These are phyloP conservation scores for Gastrolobium villosum DNA, from an alignment of 306 rosid species.

Conservation along the genomic window DNA sequence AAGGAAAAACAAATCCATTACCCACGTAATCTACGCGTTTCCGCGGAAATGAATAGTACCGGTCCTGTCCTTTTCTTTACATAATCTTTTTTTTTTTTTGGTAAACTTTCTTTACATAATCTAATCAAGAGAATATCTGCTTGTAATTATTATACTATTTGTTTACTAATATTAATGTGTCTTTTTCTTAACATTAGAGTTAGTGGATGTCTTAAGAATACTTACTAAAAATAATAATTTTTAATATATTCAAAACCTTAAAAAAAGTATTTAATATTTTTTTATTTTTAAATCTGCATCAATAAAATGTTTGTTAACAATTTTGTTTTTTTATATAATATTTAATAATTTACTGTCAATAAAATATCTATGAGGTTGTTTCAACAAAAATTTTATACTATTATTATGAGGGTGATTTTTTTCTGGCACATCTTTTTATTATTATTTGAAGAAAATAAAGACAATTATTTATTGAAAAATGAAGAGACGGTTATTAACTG, in stretches of 20 bases:
- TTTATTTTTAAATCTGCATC: too few relatives aligned
- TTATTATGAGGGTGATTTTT: background rate
- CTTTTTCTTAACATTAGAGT: background rate
- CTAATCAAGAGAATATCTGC: slow-evolving; percentile 14
- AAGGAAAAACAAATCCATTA: background rate
- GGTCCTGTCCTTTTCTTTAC: background rate
- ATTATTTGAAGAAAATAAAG: background rate
- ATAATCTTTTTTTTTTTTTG: background rate
- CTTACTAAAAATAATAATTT: too few relatives aligned
- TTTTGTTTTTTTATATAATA: too few relatives aligned
- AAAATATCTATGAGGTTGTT: background rate
- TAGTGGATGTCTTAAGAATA: too few relatives aligned
- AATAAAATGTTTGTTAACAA: too few relatives aligned
- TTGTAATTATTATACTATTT: background rate
- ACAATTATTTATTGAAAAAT: background rate
- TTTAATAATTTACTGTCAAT: too few relatives aligned
- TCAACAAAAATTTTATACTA: background rate
- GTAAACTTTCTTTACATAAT: too few relatives aligned
- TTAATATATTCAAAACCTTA: too few relatives aligned
- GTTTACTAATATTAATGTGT: background rate
- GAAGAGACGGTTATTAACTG: slow-evolving; percentile 62
- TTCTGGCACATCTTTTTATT: background rate
- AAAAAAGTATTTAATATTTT: too few relatives aligned
- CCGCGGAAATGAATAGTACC: slow-evolving; percentile 43
- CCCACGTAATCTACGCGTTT: slow-evolving; percentile 55